Base-by-base conservation (phyloP, 73 alveolate genomes). In the Paramecium primaurelia region DNA sequence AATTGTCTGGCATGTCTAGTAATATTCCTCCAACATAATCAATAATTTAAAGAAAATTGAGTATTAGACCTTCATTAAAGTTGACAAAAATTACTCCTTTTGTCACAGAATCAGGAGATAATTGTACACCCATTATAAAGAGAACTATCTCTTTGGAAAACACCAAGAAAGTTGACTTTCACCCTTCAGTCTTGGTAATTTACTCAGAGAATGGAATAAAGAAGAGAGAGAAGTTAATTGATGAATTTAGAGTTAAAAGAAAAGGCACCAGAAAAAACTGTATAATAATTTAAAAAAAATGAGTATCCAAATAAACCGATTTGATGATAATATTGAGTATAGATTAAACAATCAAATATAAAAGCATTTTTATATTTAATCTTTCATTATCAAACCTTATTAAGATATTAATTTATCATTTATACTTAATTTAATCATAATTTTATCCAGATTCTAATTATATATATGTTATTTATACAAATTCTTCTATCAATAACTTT, bases 131-230 rank as follows among this genome's bases (percentile, higher is more conserved):
- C 4, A 4, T 64, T 11, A 64, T 25, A 64, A 34, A 34, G 10
- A 64, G 47, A 34, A 64, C 84, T 64, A 64, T 32, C 28, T 64
- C 49, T 14, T 11, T 64, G 26, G 20, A 64, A 14, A 64, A 8
- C 47, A 8, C 49, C 47, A 64, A 64, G 47, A 64, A 64, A 64
- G 84, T 64, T 64, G 84, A 64, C 49, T 64, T 64, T 64, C 45
- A 64, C 28, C 49, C 84, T 32, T 64, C 84, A 34, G 84, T 64
- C 84, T 64, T 64, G 47, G 84, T 64, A n/a, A 64, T 64, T 64
- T 26, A 64, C 12, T 64, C 84, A 34, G 84, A 64, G 47, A 64
- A 64, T 28, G 84, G 47, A 32, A 25, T 64, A 12, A 26, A 59
- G 22, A 59, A 59, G 45, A 59, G 77, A 59, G 77, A 59, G 22